phyloP scores from a whole-genome alignment of 192 early-diverging fungal genomes.

The Nowakowskiella sp. region DNA sequence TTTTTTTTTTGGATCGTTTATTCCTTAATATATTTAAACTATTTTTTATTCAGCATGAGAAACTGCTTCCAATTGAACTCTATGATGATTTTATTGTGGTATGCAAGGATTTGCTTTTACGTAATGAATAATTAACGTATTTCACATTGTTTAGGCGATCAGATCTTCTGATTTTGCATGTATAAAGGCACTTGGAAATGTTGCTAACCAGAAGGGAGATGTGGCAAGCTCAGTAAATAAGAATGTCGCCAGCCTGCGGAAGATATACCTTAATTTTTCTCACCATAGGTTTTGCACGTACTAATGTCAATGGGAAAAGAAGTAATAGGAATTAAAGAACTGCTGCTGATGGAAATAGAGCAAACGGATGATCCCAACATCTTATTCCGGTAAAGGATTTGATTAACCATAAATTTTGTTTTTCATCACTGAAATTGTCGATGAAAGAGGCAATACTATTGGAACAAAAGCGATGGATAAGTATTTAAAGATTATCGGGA shows the following conservation, averaged over 20 bases:
- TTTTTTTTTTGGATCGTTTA: background rate
- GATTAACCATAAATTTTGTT: no score
- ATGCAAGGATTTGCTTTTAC: no score
- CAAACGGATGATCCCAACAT: slow-evolving; percentile 43
- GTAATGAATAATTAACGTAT: no score
- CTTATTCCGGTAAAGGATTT: no score
- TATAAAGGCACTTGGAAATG: slow-evolving; percentile 23
- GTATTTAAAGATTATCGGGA: slow-evolving; percentile 48
- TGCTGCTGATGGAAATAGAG: slow-evolving; percentile 28
- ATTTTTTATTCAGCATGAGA: slow-evolving; percentile 9
- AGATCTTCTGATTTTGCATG: no score
- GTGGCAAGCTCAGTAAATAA: slow-evolving; percentile 26
- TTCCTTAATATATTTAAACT: background rate
- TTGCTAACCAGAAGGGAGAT: slow-evolving; percentile 24
- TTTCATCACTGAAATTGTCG: no score
- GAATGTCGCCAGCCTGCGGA: no score
- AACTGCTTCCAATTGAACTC: slow-evolving; percentile 21
- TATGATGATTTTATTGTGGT: slow-evolving; percentile 28
- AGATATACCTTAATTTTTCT: background rate
- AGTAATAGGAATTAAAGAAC: slow-evolving; percentile 15
- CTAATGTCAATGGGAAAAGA: slow-evolving; percentile 25
- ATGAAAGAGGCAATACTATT: slow-evolving; percentile 47
- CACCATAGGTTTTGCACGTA: slow-evolving; percentile 21
- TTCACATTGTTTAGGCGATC: no score
- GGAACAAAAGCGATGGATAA: slow-evolving; percentile 48